Evolutionary conservation across 371 early-diverging fungal genomes (phyloP), one percentile per base, ranked within the genome.

Genomic region (Mortierella sp.): DNA sequence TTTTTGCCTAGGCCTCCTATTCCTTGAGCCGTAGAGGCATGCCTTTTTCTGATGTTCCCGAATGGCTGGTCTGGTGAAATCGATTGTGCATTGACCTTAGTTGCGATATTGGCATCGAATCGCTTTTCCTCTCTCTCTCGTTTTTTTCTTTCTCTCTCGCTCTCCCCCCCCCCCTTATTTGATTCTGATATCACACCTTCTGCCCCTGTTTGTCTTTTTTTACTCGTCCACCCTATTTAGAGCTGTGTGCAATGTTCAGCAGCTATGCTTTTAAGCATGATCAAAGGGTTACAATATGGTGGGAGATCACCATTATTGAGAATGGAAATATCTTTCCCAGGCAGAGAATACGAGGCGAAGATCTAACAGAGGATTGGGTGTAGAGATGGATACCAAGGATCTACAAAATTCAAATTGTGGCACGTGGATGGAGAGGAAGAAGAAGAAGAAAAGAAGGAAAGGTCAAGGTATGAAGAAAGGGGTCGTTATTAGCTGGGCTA

Each of bases 61-160:
- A n/a, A n/a, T 16, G 19, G n/a, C 51, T 23, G 51, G 23, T n/a
- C 23, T 51, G 23, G 26, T 3, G 26, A 55, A 25, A 19, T 28
- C 16, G 23, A 16, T 28, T n/a, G 52, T 86, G 83, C 73, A 86
- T 92, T 62, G 94, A 94, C 72, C 83, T 94, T 57, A 90, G 90
- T 81, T 89, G n/a, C n/a, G n/a, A n/a, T n/a, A n/a, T n/a, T n/a
- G n/a, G n/a, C n/a, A n/a, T n/a, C 90, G 29, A 92, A 92, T 61
- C 81, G 77, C 72, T 72, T 59, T 68, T 70, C 7, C 12, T 25
- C 81, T n/a, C 83, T 86, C 15, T 60, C 15, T 53, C 25, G n/a
- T 53, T 59, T 14, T 44, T 28, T 52, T 37, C 15, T 46, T 28
- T 25, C 18, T 55, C 4, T n/a, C 45, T 23, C 7, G 45, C 7